phyloP scores from a whole-genome alignment of 2,329 filamentous ascomycete genomes.

The Mycogone perniciosa region DNA sequence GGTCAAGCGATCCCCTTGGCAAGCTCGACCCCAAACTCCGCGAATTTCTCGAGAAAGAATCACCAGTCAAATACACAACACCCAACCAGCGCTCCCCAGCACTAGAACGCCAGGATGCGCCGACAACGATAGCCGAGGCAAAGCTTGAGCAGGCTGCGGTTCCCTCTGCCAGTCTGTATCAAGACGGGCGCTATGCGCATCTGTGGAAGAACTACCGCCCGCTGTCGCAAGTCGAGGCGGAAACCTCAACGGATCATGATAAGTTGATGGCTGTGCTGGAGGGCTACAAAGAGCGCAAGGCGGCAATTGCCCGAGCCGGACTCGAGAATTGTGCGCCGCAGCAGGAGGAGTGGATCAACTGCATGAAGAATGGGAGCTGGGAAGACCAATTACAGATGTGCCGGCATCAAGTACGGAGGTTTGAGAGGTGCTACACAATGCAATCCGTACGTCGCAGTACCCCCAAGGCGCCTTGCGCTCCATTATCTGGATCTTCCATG shows the following conservation, averaged over 20 bases:
- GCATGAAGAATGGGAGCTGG: slow-evolving; percentile 68
- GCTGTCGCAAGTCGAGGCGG: slow-evolving; percentile 60
- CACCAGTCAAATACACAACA: slow-evolving; percentile 60
- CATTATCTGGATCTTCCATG: not conserved
- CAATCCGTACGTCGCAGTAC: slow-evolving; percentile 58
- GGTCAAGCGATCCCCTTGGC: slow-evolving; percentile 52
- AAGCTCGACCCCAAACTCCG: slow-evolving; percentile 77
- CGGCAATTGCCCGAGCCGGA: slow-evolving; percentile 70
- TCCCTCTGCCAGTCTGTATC: slow-evolving; percentile 47
- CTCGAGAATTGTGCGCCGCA: slow-evolving; percentile 91
- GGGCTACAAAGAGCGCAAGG: slow-evolving; percentile 75
- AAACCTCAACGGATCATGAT: slow-evolving; percentile 69
- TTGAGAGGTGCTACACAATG: slow-evolving; percentile 83
- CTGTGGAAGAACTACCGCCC: slow-evolving; percentile 90
- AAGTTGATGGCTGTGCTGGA: slow-evolving; percentile 74
- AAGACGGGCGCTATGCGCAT: slow-evolving; percentile 65
- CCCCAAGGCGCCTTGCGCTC: not conserved
- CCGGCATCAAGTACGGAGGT: slow-evolving; percentile 64
- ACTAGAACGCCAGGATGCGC: slow-evolving; percentile 11
- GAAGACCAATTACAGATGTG: slow-evolving; percentile 72
- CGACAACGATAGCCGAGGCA: slow-evolving; percentile 15
- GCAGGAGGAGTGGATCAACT: slow-evolving; percentile 75
- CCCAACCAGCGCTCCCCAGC: slow-evolving; percentile 20
- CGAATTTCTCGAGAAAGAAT: slow-evolving; percentile 79
- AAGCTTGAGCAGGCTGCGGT: slow-evolving; percentile 25